Conservation (phyloP, 108 stramenopile species). For the Nannochloropsis gaditana region DNA sequence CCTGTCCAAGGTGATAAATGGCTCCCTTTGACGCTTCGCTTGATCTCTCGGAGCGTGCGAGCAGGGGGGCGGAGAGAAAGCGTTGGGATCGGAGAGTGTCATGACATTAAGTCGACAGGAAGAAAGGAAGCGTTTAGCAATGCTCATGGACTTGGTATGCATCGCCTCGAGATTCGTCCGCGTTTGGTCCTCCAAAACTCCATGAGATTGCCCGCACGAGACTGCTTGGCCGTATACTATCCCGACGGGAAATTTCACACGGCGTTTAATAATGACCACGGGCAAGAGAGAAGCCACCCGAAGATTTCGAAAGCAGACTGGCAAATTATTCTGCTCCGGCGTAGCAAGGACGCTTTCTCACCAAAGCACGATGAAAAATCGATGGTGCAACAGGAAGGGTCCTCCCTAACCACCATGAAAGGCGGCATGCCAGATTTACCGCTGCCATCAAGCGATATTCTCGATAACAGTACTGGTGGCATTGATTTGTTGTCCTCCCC, state of each 20-base stretch:
- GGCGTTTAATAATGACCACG: background rate
- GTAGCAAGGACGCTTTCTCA: background rate
- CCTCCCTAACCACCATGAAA: background rate
- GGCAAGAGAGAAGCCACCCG: background rate
- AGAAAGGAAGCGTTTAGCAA: too few species aligned
- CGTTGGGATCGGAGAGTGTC: background rate
- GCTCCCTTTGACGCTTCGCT: constrained; percentile 1
- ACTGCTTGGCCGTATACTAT: background rate
- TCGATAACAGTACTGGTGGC: background rate
- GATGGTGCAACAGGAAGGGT: background rate
- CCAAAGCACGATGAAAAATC: background rate
- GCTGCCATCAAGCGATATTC: background rate
- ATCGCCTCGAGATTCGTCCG: background rate
- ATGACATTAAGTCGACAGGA: too few species aligned
- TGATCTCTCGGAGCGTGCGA: background rate
- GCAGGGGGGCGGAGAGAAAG: background rate
- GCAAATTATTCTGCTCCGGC: background rate
- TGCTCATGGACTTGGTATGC: background rate
- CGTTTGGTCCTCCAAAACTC: background rate
- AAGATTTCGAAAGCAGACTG: too few species aligned
- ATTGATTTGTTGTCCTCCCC: background rate
- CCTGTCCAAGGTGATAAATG: background rate
- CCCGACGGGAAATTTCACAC: constrained; percentile 7
- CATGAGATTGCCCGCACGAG: background rate
- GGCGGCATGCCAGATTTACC: background rate